Percentiles rank a stretch among this genome's conserved stretches.
phyloP scores from a whole-genome alignment of 23 red algal species.

The Chondrus crispus region DNA sequence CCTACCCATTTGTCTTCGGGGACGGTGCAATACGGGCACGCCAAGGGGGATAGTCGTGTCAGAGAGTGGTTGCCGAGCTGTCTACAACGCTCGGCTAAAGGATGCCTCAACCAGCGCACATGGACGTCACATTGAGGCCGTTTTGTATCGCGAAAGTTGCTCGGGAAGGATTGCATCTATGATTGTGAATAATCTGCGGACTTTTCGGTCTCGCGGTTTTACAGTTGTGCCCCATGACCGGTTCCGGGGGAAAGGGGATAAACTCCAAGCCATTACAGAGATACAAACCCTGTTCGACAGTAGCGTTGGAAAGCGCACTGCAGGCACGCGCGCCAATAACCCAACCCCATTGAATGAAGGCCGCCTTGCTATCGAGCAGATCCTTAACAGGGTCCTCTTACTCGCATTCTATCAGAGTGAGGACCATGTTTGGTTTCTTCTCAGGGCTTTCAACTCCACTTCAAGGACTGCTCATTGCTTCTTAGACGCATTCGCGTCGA shows the following conservation, averaged over 20 bases:
- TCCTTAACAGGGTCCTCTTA: neutral
- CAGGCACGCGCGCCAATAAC: neutral
- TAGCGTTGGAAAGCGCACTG: neutral
- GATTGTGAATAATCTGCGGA: neutral
- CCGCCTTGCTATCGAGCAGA: neutral
- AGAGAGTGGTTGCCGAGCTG: neutral
- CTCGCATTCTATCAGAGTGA: neutral
- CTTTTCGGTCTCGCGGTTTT: neutral
- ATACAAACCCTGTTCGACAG: neutral
- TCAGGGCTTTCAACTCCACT: conserved; percentile 7
- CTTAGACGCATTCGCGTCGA: neutral
- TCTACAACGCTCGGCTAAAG: neutral
- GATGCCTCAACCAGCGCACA: neutral
- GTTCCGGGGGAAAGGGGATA: neutral
- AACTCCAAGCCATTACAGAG: neutral
- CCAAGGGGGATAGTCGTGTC: neutral
- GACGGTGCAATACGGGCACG: neutral
- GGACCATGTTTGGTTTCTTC: conserved; percentile 23
- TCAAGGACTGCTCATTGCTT: neutral
- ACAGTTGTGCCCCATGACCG: neutral
- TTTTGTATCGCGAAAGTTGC: conserved; percentile 10
- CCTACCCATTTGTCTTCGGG: neutral
- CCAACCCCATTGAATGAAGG: neutral
- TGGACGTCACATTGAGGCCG: neutral
- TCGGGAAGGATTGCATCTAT: neutral